Conservation (phyloP, 139 green algal genomes). For the Diplosphaera chodatii region DNA sequence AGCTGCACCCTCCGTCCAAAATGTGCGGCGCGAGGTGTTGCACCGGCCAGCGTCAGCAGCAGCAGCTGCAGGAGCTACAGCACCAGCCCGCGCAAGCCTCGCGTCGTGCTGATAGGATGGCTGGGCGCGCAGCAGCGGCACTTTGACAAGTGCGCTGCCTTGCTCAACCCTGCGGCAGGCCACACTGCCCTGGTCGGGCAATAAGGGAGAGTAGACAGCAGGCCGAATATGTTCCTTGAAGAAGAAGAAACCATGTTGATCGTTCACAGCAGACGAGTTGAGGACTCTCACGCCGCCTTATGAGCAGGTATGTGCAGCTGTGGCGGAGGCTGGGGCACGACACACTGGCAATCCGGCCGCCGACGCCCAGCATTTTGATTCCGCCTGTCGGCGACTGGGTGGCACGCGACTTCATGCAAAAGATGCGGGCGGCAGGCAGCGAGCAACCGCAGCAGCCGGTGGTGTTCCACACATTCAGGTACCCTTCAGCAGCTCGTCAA, state of each 20-base stretch:
- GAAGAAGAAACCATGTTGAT: too few species aligned
- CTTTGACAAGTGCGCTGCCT: slow-evolving; percentile 11
- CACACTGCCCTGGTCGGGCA: too few species aligned
- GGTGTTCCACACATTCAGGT: slow-evolving; percentile 22
- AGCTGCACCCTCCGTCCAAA: too few species aligned
- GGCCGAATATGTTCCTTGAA: too few species aligned
- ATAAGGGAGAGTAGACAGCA: too few species aligned
- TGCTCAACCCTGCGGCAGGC: too few species aligned
- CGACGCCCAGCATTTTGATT: slow-evolving; percentile 10
- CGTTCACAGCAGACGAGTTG: too few species aligned
- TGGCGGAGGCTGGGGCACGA: slow-evolving; percentile 13
- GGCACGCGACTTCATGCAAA: slow-evolving; percentile 2
- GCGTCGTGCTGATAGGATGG: slow-evolving; percentile 7
- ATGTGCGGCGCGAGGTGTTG: too few species aligned
- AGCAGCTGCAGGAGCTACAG: too few species aligned
- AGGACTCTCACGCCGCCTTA: too few species aligned
- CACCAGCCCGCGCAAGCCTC: background rate
- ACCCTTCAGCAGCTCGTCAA: too few species aligned
- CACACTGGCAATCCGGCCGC: slow-evolving; percentile 3
- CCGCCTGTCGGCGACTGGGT: slow-evolving; percentile 1
- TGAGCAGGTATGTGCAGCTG: slow-evolving; percentile 10
- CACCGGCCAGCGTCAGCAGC: background rate
- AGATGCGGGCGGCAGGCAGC: slow-evolving; percentile 1
- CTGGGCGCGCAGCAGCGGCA: slow-evolving; percentile 8
- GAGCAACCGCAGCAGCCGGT: background rate